A percentile compares a stretch with the other conserved stretches of the same genome.
Conservation (phyloP, 2,329 filamentous ascomycete genomes). For the Meredithiella fracta region DNA sequence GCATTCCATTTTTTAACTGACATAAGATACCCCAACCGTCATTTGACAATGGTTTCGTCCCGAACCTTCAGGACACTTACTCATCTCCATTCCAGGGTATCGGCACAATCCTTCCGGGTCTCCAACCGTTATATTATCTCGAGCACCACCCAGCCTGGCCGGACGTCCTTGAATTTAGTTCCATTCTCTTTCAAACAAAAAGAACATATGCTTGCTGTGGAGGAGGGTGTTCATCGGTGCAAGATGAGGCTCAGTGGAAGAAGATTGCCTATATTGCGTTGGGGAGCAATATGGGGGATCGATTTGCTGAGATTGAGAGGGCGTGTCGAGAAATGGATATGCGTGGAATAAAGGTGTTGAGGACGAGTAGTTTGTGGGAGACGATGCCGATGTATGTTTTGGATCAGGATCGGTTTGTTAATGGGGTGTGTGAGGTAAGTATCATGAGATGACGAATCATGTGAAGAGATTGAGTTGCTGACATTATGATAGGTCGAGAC, state of each 20-base stretch:
- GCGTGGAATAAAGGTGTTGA: constrained; percentile 53
- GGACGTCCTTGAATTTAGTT: background rate
- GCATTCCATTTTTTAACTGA: no score
- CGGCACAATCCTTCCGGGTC: background rate
- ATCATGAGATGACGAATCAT: background rate
- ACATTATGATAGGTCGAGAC: constrained; percentile 53
- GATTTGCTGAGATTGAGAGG: constrained; percentile 67
- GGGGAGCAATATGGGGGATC: constrained; percentile 82
- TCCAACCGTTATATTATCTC: background rate
- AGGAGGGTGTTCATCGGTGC: background rate
- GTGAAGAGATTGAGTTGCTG: background rate
- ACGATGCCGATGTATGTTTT: constrained; percentile 93
- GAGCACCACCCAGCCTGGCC: background rate
- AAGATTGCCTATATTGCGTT: constrained; percentile 64
- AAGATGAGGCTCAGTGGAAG: constrained; percentile 13
- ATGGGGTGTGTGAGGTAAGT: constrained; percentile 79
- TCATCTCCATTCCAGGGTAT: background rate
- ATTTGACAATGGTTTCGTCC: background rate
- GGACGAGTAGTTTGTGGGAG: constrained; percentile 83
- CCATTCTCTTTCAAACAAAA: background rate
- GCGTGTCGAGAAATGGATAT: constrained; percentile 65
- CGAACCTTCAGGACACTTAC: background rate
- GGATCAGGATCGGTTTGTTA: constrained; percentile 76
- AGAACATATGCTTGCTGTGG: background rate
- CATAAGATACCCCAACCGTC: no score